These are phyloP conservation scores for Trichoderma afroharzianum DNA, from an alignment of 2,329 filamentous ascomycete species.

Conservation along the genomic window DNA sequence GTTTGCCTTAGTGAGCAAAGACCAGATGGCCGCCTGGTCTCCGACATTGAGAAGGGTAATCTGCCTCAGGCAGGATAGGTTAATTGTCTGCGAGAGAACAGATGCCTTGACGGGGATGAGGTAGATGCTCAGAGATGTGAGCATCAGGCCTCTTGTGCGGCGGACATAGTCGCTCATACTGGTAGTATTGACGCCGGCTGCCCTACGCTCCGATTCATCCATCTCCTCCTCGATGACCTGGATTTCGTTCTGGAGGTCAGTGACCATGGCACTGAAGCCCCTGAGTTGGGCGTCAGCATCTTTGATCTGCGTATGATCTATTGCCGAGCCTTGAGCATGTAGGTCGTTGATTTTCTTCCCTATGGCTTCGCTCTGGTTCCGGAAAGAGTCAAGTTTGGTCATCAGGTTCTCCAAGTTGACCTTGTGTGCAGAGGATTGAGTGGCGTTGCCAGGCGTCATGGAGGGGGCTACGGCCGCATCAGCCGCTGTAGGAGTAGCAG, in stretches of 20 bases:
- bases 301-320: conserved; percentile 26
- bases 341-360: conserved; percentile 31
- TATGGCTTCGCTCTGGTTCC: conserved; percentile 29
- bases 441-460: conserved; percentile 7
- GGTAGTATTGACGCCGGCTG: not conserved
- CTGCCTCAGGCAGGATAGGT: conserved; percentile 52
- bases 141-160: conserved; percentile 53
- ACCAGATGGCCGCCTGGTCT: conserved; percentile 58
- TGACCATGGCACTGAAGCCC: conserved; percentile 31
- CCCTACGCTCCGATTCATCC: conserved; percentile 2
- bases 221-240: conserved; percentile 37
- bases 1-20: conserved; percentile 52
- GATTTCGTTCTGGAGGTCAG: conserved; percentile 33
- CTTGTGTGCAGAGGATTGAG: conserved; percentile 29
- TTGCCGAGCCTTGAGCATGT: conserved; percentile 22
- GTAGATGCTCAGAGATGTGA: conserved; percentile 53
- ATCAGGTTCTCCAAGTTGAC: conserved; percentile 33
- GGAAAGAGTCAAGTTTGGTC: conserved; percentile 32
- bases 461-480: not conserved
- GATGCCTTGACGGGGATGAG: conserved; percentile 59
- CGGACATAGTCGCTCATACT: conserved; percentile 52
- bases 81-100: conserved; percentile 53
- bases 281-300: conserved; percentile 26
- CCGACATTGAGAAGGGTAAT: conserved; percentile 63
- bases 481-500: not conserved